Evolutionary conservation across 1,284 basidiomycete genomes (phyloP), one percentile per base, ranked within the genome.

Genomic region (Microstroma glucosiphilum): DNA sequence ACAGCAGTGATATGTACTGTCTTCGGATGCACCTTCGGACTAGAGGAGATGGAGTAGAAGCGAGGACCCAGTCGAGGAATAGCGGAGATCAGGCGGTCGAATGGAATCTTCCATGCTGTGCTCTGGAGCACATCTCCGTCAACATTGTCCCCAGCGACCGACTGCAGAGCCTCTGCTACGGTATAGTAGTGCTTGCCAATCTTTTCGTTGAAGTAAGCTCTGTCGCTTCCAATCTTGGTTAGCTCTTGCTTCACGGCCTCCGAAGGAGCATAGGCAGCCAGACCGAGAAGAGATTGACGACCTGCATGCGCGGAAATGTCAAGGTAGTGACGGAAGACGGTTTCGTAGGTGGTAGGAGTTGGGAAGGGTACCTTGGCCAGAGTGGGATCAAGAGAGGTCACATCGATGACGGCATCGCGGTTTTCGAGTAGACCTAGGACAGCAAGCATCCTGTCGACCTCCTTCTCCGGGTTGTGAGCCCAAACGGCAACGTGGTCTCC

Each of bases 341-440:
- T 89, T 71, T 85, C 86, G 78, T 96, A 97, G 1, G 94, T 97
- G 0, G 93, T 94, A 1, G 94, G 94, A 26, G 90, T 88, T 23
- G 96, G 94, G 88, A 98, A 98, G 17, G 94, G 94, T 66, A 97
- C 93, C 82, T 98, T 98, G 65, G 96, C 96, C 21, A 98, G 85
- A 25, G 92, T 91, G 41, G 96, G 94, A 80, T 98, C 96, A 64
- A 98, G 87, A 26, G 92, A 96, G 79, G 93, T 92, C 58, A 78
- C 91, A 69, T 88, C 86, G 74, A 98, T 91, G 57, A 92, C 86
- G 40, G 85, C 84, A 75, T 92, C 85, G 77, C 87, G 86, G 60
- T 82, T 82, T 21, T 79, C 72, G 67, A 84, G 84, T 2, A 98
- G 84, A 25, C 93, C 93, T 55, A 98, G 87, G 59, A 89, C 85